Base-by-base conservation (phyloP, 331 rosid species). In the Quercus lobata region DNA sequence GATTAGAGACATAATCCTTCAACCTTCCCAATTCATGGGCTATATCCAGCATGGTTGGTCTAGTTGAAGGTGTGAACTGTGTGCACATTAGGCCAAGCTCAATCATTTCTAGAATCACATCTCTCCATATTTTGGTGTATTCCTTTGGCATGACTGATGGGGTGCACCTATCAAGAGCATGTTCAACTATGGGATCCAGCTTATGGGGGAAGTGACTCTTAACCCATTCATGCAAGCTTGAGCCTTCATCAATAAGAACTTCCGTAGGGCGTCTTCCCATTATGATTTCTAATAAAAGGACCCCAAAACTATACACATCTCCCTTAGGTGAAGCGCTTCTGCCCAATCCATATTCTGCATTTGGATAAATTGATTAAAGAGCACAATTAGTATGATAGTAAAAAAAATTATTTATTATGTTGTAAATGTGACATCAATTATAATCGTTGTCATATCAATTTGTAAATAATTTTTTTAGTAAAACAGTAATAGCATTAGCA, bases 21-120 rank as follows among this genome's bases (percentile, higher is more conserved):
- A 95, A 81, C 74, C 76, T 87, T 5, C 91, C 86, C 86, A 89
- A 84, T 75, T 93, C 97, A 66, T 83, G 90, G 4, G 97, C 96
- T 29, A 87, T 63, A 75, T 95, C 96, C 30, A 83, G 70, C 98
- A 95, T 92, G 82, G 25, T 90, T 71, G 98, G 98, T 78, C 98
- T 87, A 63, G 81, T 78, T 62, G 97, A 83, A 80, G 98, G 90
- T 66, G 69, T 88, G 86, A 74, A 79, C 75, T 89, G 94, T 9
- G 98, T 92, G 90, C 98, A 95, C 68, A 95, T 69, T 4, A 95
- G 92, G n/a, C 97, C 98, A 57, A 89, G 63, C 78, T 95, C 97
- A 29, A 95, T 78, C 83, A 95, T 80, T 81, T 95, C 97, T 79
- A 91, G 6, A 2, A 91, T 71, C 27, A 89, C 87, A 78, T 88